These are phyloP conservation scores for Colletotrichum neosansevieriae DNA, from an alignment of 2,329 filamentous ascomycete species.

Conservation along the genomic window DNA sequence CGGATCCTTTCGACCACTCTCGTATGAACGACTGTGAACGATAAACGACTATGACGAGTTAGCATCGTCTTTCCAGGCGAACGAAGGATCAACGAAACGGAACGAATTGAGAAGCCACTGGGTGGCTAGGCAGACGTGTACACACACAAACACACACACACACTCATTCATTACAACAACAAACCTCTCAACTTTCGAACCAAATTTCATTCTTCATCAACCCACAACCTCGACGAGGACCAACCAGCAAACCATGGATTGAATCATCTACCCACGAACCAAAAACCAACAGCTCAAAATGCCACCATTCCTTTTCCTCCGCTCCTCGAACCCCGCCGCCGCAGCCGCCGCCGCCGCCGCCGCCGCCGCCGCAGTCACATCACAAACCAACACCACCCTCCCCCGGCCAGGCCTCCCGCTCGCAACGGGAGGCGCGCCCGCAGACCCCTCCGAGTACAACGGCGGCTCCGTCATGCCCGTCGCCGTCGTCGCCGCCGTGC, in stretches of 20 bases:
- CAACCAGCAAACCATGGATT: constrained; percentile 15
- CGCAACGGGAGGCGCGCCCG: background rate
- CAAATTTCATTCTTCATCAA: background rate
- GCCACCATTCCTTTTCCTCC: constrained; percentile 19
- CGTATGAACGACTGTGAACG: background rate
- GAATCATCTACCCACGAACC: background rate
- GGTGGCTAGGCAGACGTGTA: background rate
- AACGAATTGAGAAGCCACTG: background rate
- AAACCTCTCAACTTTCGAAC: background rate
- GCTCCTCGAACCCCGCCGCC: constrained; percentile 15
- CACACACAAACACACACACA: background rate
- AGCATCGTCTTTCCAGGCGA: constrained; percentile 17
- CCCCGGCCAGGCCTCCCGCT: constrained; percentile 10
- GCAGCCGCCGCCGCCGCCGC: no score
- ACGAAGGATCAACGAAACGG: background rate
- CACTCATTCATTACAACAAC: background rate
- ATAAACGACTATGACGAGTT: constrained; percentile 10
- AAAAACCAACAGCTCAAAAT: constrained; percentile 1
- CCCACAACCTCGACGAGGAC: background rate
- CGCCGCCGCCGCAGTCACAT: constrained; percentile 2
- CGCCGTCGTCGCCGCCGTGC: constrained; percentile 37
- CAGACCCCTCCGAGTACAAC: constrained; percentile 35
- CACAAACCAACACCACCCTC: constrained; percentile 11
- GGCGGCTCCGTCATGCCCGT: constrained; percentile 40
- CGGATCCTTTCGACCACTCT: background rate